phyloP scores from a whole-genome alignment of 352 stramenopile genomes.

The Phytophthora citrophthora region DNA sequence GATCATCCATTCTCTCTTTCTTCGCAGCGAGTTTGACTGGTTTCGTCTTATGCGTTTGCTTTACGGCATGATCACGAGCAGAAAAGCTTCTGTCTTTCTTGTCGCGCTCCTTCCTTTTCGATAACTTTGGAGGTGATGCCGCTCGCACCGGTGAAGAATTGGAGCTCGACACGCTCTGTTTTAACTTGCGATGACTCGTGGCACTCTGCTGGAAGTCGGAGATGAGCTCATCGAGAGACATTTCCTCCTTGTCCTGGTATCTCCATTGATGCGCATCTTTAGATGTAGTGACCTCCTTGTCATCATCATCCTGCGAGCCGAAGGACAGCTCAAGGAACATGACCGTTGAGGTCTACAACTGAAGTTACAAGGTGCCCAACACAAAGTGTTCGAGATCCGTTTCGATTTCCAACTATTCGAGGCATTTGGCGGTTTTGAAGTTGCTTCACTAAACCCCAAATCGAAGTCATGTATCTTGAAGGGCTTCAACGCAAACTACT shows the following conservation, averaged over 20 bases:
- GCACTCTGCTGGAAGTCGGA: slow-evolving; percentile 51
- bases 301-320: slow-evolving; percentile 12
- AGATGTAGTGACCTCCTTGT: slow-evolving; percentile 8
- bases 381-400: background rate
- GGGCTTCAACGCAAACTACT: no score
- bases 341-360: background rate
- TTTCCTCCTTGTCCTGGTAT: slow-evolving; percentile 20
- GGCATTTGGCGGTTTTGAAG: background rate
- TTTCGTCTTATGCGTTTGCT: slow-evolving; percentile 4
- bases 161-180: background rate
- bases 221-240: slow-evolving; percentile 60
- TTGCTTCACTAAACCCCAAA: background rate
- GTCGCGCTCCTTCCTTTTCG: slow-evolving; percentile 12
- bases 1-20: slow-evolving; percentile 3
- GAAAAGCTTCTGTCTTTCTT: slow-evolving; percentile 8
- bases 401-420: background rate
- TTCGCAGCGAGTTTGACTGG: background rate
- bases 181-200: slow-evolving; percentile 11
- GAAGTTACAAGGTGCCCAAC: background rate
- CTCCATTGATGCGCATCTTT: slow-evolving; percentile 1
- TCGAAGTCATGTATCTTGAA: background rate
- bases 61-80: background rate
- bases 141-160: slow-evolving; percentile 6
- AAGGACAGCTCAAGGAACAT: slow-evolving; percentile 47
- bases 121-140: slow-evolving; percentile 16